These are phyloP conservation scores for Xeromyces bisporus DNA, from an alignment of 495 filamentous ascomycete species.

Conservation along the genomic window DNA sequence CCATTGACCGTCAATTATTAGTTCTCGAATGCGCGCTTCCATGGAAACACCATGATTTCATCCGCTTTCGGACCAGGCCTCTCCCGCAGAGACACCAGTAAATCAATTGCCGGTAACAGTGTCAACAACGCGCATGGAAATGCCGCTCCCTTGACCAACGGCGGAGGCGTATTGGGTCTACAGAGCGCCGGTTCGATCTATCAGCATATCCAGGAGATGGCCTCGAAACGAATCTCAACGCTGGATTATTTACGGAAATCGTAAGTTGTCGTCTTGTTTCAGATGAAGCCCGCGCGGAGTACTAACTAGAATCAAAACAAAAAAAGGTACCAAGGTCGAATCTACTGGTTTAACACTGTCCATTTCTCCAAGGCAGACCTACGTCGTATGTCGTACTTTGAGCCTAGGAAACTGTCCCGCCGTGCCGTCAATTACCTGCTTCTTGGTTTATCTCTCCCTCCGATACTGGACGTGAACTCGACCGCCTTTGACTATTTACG, in stretches of 20 bases:
- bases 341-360: slow-evolving; percentile 96
- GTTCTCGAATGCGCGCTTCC: not conserved
- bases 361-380: slow-evolving; percentile 77
- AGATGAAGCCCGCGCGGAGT: slow-evolving; percentile 1
- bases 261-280: no score
- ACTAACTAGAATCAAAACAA: not conserved
- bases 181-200: slow-evolving; percentile 52
- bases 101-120: slow-evolving; percentile 18
- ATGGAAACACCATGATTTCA: slow-evolving; percentile 24
- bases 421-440: slow-evolving; percentile 85
- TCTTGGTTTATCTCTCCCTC: slow-evolving; percentile 78
- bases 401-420: slow-evolving; percentile 61
- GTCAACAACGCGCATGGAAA: no score
- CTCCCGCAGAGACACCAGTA: slow-evolving; percentile 22
- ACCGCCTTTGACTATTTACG: slow-evolving; percentile 70
- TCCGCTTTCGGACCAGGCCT: slow-evolving; percentile 20
- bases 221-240: slow-evolving; percentile 89
- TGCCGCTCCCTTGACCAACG: slow-evolving; percentile 13
- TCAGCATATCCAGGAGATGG: slow-evolving; percentile 76
- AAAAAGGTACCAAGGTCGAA: slow-evolving; percentile 68
- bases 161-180: slow-evolving; percentile 27
- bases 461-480: slow-evolving; percentile 70
- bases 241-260: slow-evolving; percentile 84
- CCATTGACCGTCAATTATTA: no score
- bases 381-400: slow-evolving; percentile 67